phyloP scores from a whole-genome alignment of 208 protist species.

The Entamoeba dispar region DNA sequence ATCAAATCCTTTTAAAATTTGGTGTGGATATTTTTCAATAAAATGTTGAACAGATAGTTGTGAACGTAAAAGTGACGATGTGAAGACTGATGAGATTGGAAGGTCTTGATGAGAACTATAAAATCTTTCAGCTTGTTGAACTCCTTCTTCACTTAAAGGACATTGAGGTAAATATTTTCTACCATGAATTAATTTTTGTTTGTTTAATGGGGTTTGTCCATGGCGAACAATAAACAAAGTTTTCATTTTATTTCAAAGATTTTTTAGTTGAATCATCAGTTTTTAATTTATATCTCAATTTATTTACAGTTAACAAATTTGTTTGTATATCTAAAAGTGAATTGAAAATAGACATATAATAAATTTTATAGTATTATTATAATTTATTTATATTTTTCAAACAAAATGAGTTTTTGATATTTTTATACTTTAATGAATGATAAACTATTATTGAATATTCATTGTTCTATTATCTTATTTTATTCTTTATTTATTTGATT shows the following conservation, averaged over 20 bases:
- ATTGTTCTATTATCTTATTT: too few relatives aligned
- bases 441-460: too few relatives aligned
- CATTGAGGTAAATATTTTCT: neutral
- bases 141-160: neutral
- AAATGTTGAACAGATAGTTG: neutral
- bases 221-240: neutral
- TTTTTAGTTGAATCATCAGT: too few relatives aligned
- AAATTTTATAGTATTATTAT: too few relatives aligned
- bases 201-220: neutral
- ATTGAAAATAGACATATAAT: too few relatives aligned
- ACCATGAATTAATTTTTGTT: neutral
- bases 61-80: neutral
- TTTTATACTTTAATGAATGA: too few relatives aligned
- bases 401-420: too few relatives aligned
- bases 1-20: neutral
- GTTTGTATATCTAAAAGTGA: too few relatives aligned
- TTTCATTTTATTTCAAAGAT: neutral
- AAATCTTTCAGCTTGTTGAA: neutral
- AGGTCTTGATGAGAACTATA: neutral
- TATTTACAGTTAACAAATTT: too few relatives aligned
- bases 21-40: neutral
- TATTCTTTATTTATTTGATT: too few relatives aligned
- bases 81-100: neutral
- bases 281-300: too few relatives aligned
- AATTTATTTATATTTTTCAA: too few relatives aligned